A percentile compares a stretch with the other conserved stretches of the same genome.
Conservation (phyloP, 179 eudicot species). For the Silene coronaria region DNA sequence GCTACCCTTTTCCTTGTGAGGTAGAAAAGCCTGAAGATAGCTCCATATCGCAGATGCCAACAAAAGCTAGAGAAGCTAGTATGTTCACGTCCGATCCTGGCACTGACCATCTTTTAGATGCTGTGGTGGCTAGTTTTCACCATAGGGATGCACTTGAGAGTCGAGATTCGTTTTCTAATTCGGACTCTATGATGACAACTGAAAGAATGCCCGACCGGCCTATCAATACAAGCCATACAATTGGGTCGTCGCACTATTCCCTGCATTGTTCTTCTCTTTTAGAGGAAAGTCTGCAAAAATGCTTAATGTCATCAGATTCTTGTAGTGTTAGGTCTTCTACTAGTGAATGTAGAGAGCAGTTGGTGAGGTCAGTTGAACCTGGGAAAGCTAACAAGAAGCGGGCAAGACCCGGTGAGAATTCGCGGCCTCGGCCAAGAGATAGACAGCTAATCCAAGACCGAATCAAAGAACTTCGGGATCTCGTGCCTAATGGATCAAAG, state of each 20-base stretch:
- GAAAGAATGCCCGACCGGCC: slow-evolving; percentile 51
- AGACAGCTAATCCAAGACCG: slow-evolving; percentile 97
- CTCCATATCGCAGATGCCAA: slow-evolving; percentile 36
- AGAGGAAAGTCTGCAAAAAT: slow-evolving; percentile 38
- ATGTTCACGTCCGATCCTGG: slow-evolving; percentile 47
- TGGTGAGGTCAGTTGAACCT: slow-evolving; percentile 38
- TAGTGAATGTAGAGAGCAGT: slow-evolving; percentile 46
- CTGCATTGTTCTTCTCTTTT: slow-evolving; percentile 43
- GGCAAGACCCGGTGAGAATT: slow-evolving; percentile 71
- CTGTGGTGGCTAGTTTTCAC: slow-evolving; percentile 70
- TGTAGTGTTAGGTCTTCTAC: slow-evolving; percentile 41
- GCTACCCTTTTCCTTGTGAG: slow-evolving; percentile 33
- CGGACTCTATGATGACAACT: slow-evolving; percentile 50
- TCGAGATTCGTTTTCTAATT: slow-evolving; percentile 32
- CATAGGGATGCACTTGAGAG: slow-evolving; percentile 30
- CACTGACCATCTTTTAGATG: slow-evolving; percentile 73
- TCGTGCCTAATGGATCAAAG: slow-evolving; percentile 91
- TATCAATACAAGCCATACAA: slow-evolving; percentile 32
- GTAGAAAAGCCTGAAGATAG: slow-evolving; percentile 31
- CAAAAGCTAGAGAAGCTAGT: slow-evolving; percentile 41
- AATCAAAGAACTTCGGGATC: slow-evolving; percentile 76
- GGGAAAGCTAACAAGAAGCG: slow-evolving; percentile 59
- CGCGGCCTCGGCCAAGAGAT: slow-evolving; percentile 90
- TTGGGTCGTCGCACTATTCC: slow-evolving; percentile 48
- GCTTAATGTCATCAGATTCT: slow-evolving; percentile 53